Evolutionary conservation across 75 land plant species (phyloP).

Genomic region (Picea glauca): DNA sequence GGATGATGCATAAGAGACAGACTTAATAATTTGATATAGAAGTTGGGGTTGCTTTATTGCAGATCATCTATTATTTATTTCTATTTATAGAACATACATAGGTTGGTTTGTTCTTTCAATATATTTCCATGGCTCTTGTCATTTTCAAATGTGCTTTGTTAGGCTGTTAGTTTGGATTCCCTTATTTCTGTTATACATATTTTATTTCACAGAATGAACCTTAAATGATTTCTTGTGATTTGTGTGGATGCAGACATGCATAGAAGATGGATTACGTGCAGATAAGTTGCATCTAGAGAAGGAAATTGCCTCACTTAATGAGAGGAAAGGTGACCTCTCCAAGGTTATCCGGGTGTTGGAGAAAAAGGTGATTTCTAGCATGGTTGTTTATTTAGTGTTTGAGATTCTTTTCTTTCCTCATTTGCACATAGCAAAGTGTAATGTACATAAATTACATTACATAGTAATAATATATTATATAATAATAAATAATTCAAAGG

Average conservation of each 20-base stretch:
- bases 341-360: conserved; percentile 1
- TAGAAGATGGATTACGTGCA: conserved; percentile 3
- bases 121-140: background rate
- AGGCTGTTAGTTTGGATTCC: background rate
- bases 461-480: too few relatives aligned
- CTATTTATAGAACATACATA: too few relatives aligned
- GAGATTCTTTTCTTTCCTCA: too few relatives aligned
- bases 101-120: too few relatives aligned
- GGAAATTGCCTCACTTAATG: conserved; percentile 1
- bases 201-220: background rate
- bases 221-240: background rate
- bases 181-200: background rate
- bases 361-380: conserved; percentile 7
- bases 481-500: too few relatives aligned
- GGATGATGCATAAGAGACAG: too few relatives aligned
- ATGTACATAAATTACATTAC: too few relatives aligned
- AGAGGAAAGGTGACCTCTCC: background rate
- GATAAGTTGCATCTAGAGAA: background rate
- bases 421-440: too few relatives aligned
- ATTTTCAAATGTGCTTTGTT: background rate
- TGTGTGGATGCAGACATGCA: conserved; percentile 6
- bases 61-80: too few relatives aligned
- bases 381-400: background rate
- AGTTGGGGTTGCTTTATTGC: too few relatives aligned
- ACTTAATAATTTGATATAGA: too few relatives aligned